Base-by-base conservation (phyloP, 2,329 filamentous ascomycete species). In the Sporothrix brasiliensis region DNA sequence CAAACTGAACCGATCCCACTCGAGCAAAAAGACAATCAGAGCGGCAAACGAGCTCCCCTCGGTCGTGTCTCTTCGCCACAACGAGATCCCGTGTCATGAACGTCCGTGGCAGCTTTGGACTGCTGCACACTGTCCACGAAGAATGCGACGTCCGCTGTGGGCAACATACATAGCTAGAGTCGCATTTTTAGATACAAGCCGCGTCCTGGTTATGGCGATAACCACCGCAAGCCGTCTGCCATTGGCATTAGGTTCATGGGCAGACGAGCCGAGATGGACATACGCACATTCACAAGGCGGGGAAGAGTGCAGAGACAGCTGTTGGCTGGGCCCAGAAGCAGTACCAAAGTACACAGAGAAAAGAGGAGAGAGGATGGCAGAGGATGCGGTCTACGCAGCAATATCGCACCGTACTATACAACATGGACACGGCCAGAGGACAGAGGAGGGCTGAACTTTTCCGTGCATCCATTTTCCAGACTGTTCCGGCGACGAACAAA, bases 161-260 rank as follows among this genome's bases (percentile, higher is more conserved):
- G 13, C 53, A 10, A 11, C 24, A 24, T 53, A 3, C n/a, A 34
- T 24, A 34, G 39, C 60, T n/a, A 49, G 60, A 41, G 47, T 66
- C 13, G 47, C 47, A 66, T 21, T 50, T 30, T 16, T 19, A 41
- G 49, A 53, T 10, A 65, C 44, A 34, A 54, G 53, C 27, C 53
- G 27, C 19, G 14, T 34, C 34, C 52, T 6, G 21, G 44, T 34
- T 58, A 16, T 27, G 24, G 34, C 34, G 34, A 34, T 34, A 34
- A 34, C 34, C 34, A 34, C 34, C 34, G 34, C 6, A 7, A 34
- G 7, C 34, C 34, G 56, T 30, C 7, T 52, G 27, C 63, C 27
- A 27, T 66, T 2, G 27, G 53, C 27, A 66, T 52, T 52, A 52
- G 61, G 24, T 66, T 39, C 44, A 66, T 66, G 47, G 27, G n/a